Conservation (phyloP, 306 rosid genomes). For the Casuarina glauca region DNA sequence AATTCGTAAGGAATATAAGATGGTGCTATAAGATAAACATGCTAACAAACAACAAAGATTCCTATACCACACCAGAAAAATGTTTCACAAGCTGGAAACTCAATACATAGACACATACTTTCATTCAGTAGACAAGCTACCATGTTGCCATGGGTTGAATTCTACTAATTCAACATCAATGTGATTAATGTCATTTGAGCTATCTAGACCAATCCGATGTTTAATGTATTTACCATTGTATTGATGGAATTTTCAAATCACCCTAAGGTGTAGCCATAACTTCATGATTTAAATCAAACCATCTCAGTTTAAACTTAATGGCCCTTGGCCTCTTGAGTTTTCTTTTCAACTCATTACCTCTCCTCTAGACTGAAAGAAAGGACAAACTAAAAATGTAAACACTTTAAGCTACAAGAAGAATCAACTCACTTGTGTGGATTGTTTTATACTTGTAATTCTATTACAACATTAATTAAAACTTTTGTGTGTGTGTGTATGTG, state of each 20-base stretch:
- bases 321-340: slow-evolving; percentile 59
- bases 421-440: neutral
- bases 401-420: neutral
- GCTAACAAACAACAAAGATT: slow-evolving; percentile 32
- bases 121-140: slow-evolving; percentile 54
- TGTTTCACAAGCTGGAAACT: slow-evolving; percentile 19
- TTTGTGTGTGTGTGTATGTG: too few species aligned
- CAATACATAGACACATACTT: slow-evolving; percentile 21
- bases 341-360: slow-evolving; percentile 88
- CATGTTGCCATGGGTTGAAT: slow-evolving; percentile 90
- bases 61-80: slow-evolving; percentile 25
- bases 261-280: slow-evolving; percentile 91
- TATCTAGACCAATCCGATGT: slow-evolving; percentile 53
- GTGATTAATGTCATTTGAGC: slow-evolving; percentile 39
- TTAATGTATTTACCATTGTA: slow-evolving; percentile 68
- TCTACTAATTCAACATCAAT: slow-evolving; percentile 49
- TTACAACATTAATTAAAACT: neutral
- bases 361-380: slow-evolving; percentile 92
- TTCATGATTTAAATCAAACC: slow-evolving; percentile 85
- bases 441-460: neutral
- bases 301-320: slow-evolving; percentile 54
- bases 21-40: slow-evolving; percentile 29
- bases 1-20: slow-evolving; percentile 20
- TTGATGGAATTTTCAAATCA: slow-evolving; percentile 74
- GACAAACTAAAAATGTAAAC: too few species aligned